A percentile compares a stretch with the other conserved stretches of the same genome.
These are phyloP conservation scores for Zymoseptoria brevis DNA, from an alignment of 2,329 filamentous ascomycete genomes.

Conservation along the genomic window DNA sequence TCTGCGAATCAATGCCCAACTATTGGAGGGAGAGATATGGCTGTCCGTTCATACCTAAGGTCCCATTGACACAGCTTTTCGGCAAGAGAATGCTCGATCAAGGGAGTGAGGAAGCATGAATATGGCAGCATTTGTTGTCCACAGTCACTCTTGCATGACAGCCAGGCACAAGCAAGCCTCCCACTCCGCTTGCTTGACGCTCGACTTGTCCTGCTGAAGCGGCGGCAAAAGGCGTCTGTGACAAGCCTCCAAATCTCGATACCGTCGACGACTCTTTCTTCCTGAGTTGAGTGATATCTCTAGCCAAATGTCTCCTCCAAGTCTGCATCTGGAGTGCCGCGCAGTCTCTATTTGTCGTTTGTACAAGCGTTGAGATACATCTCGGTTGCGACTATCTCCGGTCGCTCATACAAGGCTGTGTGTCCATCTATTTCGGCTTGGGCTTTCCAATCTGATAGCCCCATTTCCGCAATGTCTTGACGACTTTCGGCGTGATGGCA, in stretches of 20 bases:
- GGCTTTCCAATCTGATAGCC: constrained; percentile 86
- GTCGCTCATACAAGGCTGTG: constrained; percentile 34
- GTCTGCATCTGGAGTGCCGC: not conserved
- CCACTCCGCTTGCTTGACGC: no score
- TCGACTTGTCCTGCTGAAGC: no score
- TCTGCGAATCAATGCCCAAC: not conserved
- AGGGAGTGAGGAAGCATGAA: no score
- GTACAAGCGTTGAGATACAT: not conserved
- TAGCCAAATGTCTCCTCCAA: not conserved
- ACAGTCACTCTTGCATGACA: no score
- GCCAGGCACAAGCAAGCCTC: no score
- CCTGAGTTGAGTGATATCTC: not conserved
- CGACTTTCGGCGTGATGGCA: constrained; percentile 87
- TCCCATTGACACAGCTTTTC: not conserved
- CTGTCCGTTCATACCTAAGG: not conserved
- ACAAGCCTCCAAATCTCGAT: no score
- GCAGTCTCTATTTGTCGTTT: not conserved
- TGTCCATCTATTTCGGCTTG: constrained; percentile 11
- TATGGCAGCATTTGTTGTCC: no score
- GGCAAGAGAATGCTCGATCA: not conserved
- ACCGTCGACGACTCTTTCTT: not conserved
- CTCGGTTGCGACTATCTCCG: constrained; percentile 30
- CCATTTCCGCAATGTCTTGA: constrained; percentile 77
- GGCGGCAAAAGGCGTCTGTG: no score
- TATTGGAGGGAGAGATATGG: not conserved